Conservation (phyloP, 2,329 filamentous ascomycete genomes). For the Neophaeococcomyces aloes region DNA sequence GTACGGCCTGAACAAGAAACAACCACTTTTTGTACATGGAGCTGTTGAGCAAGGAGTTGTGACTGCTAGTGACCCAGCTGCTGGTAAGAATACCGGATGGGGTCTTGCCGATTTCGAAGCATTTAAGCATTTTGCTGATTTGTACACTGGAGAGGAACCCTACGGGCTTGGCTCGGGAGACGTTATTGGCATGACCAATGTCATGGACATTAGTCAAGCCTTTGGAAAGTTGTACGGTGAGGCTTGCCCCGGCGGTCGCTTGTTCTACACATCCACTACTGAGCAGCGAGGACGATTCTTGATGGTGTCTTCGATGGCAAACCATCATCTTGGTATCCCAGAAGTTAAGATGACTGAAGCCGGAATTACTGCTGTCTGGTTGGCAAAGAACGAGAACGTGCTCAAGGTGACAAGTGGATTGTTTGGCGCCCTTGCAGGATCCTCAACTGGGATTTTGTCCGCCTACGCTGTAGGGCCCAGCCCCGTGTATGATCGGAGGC, state of each 20-base stretch:
- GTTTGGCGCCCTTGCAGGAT: constrained; percentile 72
- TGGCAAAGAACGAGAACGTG: constrained; percentile 69
- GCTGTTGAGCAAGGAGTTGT: constrained; percentile 65
- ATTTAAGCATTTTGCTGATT: constrained; percentile 67
- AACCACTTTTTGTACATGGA: constrained; percentile 72
- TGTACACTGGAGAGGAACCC: constrained; percentile 59
- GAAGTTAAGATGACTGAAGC: constrained; percentile 60
- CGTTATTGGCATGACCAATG: constrained; percentile 64
- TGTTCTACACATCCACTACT: constrained; percentile 63
- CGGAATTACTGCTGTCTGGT: constrained; percentile 71
- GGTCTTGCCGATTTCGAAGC: constrained; percentile 64
- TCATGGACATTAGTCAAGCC: constrained; percentile 80
- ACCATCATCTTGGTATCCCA: constrained; percentile 57
- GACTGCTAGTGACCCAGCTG: constrained; percentile 68
- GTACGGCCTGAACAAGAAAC: constrained; percentile 54
- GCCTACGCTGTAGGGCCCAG: constrained; percentile 64
- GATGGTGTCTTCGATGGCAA: constrained; percentile 50
- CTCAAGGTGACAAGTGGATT: constrained; percentile 63
- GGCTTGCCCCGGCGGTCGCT: constrained; percentile 70
- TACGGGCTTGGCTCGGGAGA: constrained; percentile 73
- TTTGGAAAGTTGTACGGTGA: constrained; percentile 79
- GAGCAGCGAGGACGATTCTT: constrained; percentile 72
- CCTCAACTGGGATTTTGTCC: constrained; percentile 71
- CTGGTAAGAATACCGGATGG: constrained; percentile 71
- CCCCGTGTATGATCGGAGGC: constrained; percentile 49